These are phyloP conservation scores for Pseudotsuga menziesii DNA, from an alignment of 75 land plant species.

Conservation along the genomic window DNA sequence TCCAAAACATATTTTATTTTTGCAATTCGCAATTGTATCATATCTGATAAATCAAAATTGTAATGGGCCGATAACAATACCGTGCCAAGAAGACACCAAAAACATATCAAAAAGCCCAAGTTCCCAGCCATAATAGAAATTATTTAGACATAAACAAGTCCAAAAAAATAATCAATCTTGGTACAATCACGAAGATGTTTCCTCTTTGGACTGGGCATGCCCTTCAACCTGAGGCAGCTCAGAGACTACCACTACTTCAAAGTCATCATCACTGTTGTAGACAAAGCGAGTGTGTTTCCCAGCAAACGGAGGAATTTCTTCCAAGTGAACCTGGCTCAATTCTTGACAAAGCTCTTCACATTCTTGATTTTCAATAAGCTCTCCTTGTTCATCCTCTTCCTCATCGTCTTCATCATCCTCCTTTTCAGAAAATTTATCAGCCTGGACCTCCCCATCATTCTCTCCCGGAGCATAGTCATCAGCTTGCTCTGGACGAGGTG, in stretches of 20 bases:
- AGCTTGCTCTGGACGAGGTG: not conserved
- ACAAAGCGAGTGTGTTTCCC: conserved; percentile 74
- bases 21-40: too few species aligned
- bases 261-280: conserved; percentile 87
- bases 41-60: too few species aligned
- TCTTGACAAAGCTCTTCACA: conserved; percentile 34
- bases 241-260: conserved; percentile 35
- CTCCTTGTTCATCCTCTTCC: conserved; percentile 24
- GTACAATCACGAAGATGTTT: conserved; percentile 50
- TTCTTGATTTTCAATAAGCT: conserved; percentile 16
- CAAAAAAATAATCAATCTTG: not conserved
- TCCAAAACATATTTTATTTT: too few species aligned
- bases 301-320: conserved; percentile 12
- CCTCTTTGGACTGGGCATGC: conserved; percentile 62
- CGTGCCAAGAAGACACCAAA: conserved; percentile 5
- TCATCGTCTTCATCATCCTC: conserved; percentile 20
- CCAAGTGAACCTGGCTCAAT: conserved; percentile 15
- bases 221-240: conserved; percentile 36
- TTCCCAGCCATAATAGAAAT: too few species aligned
- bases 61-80: too few species aligned
- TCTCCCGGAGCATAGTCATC: conserved; percentile 11
- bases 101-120: not conserved
- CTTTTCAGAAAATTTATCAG: conserved; percentile 14
- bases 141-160: too few species aligned
- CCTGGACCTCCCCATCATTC: not conserved